A percentile compares a stretch with the other conserved stretches of the same genome.
These are phyloP conservation scores for Fusarium falciforme DNA, from an alignment of 2,329 filamentous ascomycete species.

Conservation along the genomic window DNA sequence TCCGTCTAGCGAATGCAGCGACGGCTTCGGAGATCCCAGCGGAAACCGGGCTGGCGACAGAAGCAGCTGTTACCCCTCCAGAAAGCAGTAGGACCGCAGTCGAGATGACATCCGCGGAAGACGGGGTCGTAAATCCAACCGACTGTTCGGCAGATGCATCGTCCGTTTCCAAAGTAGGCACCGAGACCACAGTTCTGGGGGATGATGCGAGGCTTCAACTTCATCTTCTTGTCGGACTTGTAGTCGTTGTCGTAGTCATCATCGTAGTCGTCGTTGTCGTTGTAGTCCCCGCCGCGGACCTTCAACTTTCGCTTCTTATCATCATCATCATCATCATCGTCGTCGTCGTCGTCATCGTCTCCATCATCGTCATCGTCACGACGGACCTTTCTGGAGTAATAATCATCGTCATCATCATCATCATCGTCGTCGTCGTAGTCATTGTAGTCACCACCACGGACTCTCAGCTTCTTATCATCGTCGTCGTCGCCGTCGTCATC, in stretches of 20 bases:
- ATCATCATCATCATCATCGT: not conserved
- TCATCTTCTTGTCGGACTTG: not conserved
- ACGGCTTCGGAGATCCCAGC: not conserved
- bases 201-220: not conserved
- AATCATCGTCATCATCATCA: too few relatives aligned
- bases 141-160: not conserved
- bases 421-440: not conserved
- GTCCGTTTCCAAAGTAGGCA: not conserved
- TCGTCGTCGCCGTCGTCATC: not conserved
- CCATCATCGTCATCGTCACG: too few relatives aligned
- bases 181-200: not conserved
- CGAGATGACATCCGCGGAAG: not conserved
- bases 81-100: not conserved
- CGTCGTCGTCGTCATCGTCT: too few relatives aligned
- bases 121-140: not conserved
- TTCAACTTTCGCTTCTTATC: too few relatives aligned
- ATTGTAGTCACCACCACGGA: not conserved
- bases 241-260: not conserved
- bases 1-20: not conserved
- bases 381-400: too few relatives aligned
- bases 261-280: not conserved
- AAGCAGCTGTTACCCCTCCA: not conserved
- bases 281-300: too few relatives aligned
- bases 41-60: not conserved
- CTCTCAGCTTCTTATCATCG: not conserved